These are phyloP conservation scores for Graphiopsis chlorocephala DNA, from an alignment of 2,329 filamentous ascomycete genomes.

Conservation along the genomic window DNA sequence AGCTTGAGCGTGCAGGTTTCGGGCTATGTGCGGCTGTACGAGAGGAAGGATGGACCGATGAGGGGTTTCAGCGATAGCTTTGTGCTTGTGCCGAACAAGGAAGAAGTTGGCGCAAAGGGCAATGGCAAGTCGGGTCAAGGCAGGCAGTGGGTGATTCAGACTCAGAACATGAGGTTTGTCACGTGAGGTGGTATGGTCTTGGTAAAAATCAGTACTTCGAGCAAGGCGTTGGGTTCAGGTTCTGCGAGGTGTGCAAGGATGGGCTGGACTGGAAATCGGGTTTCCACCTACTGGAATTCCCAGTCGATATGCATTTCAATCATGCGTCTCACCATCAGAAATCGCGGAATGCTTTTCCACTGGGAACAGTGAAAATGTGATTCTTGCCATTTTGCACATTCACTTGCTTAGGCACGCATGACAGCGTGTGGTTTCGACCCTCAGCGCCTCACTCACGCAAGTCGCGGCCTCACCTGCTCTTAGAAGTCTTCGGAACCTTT, in stretches of 20 bases:
- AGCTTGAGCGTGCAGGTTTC: slow-evolving; percentile 71
- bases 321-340: not conserved
- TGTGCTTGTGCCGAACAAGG: slow-evolving; percentile 65
- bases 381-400: not conserved
- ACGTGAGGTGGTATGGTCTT: slow-evolving; percentile 30
- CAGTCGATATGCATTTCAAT: not conserved
- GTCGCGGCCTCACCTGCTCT: not conserved
- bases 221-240: slow-evolving; percentile 9
- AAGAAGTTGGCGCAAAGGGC: slow-evolving; percentile 30
- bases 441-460: not conserved
- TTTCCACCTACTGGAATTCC: not conserved
- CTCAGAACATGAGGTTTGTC: slow-evolving; percentile 44
- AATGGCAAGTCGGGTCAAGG: slow-evolving; percentile 32
- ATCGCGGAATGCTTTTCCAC: not conserved
- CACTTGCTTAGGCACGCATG: not conserved
- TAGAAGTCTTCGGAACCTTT: not conserved
- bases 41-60: slow-evolving; percentile 57
- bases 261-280: not conserved
- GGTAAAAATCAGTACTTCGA: slow-evolving; percentile 1
- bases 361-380: not conserved
- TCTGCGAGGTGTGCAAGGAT: not conserved
- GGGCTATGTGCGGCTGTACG: slow-evolving; percentile 67
- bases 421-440: not conserved
- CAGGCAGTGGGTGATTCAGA: slow-evolving; percentile 41
- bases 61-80: slow-evolving; percentile 77